Evolutionary conservation across 495 filamentous ascomycete species (phyloP).

Genomic region (Entonaema liquescens): DNA sequence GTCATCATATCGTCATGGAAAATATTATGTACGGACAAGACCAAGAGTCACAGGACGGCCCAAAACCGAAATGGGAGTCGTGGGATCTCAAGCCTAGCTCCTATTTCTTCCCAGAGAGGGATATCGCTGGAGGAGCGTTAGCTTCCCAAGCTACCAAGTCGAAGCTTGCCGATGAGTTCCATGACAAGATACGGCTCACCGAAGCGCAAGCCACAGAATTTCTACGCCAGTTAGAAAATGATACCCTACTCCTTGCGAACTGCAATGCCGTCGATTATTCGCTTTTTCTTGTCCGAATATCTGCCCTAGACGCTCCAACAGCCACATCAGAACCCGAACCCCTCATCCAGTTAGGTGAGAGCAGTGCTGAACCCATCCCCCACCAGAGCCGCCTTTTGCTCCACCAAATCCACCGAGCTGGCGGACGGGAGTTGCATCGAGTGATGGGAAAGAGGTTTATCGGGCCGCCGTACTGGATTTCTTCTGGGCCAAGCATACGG

Average conservation of each 20-base stretch:
- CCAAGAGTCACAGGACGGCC: constrained; percentile 48
- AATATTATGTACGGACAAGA: constrained; percentile 68
- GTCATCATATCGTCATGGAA: constrained; percentile 78
- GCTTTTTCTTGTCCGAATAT: constrained; percentile 68
- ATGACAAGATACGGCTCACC: constrained; percentile 68
- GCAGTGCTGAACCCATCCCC: constrained; percentile 12
- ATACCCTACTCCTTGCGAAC: constrained; percentile 67
- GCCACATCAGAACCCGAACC: constrained; percentile 35
- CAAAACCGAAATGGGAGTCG: constrained; percentile 64
- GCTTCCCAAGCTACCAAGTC: constrained; percentile 66
- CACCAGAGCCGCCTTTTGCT: constrained; percentile 40
- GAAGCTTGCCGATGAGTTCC: constrained; percentile 68
- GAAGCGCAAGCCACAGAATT: constrained; percentile 61
- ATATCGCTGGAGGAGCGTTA: constrained; percentile 66
- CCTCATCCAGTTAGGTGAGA: constrained; percentile 23
- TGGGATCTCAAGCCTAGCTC: constrained; percentile 76
- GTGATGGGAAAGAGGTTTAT: constrained; percentile 71
- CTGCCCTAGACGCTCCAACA: constrained; percentile 29
- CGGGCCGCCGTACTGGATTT: constrained; percentile 71
- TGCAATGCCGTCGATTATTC: constrained; percentile 76
- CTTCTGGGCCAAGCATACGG: constrained; percentile 75
- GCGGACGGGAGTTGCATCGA: constrained; percentile 64
- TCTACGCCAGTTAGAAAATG: constrained; percentile 57
- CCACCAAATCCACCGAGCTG: constrained; percentile 56
- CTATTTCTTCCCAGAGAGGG: constrained; percentile 77